Conservation (phyloP, 192 early-diverging fungal genomes). For the Entomortierella lignicola region DNA sequence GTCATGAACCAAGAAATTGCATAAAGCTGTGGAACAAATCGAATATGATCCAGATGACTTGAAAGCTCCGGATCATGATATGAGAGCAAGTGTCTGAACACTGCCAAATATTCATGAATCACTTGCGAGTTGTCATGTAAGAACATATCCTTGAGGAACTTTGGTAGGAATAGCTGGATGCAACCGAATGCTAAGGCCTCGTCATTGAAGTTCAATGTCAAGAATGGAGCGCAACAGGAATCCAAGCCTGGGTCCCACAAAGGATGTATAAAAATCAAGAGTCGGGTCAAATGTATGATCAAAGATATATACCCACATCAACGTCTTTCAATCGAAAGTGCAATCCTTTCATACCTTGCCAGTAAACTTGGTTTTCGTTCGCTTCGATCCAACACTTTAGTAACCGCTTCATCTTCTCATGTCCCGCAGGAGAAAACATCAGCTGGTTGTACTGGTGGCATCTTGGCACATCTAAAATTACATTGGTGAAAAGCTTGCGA, state of each 20-base stretch:
- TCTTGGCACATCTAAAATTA: slow-evolving; percentile 66
- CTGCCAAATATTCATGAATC: slow-evolving; percentile 75
- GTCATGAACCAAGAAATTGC: slow-evolving; percentile 90
- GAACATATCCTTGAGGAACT: slow-evolving; percentile 78
- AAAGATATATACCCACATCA: background rate
- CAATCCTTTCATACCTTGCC: slow-evolving; percentile 71
- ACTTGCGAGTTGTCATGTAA: slow-evolving; percentile 75
- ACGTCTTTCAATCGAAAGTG: background rate
- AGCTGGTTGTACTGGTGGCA: slow-evolving; percentile 77
- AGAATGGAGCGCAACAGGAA: slow-evolving; percentile 79
- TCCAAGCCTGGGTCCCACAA: too few relatives aligned
- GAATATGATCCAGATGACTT: slow-evolving; percentile 68
- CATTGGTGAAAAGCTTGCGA: background rate
- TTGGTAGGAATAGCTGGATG: slow-evolving; percentile 71
- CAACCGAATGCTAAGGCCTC: slow-evolving; percentile 79
- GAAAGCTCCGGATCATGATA: slow-evolving; percentile 83
- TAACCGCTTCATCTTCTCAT: slow-evolving; percentile 68
- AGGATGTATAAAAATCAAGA: too few relatives aligned
- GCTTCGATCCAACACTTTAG: slow-evolving; percentile 72
- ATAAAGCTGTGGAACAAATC: slow-evolving; percentile 77
- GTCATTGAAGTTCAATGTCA: slow-evolving; percentile 80
- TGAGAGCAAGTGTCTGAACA: slow-evolving; percentile 72
- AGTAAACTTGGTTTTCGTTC: slow-evolving; percentile 75
- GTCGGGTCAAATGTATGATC: background rate
- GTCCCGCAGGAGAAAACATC: slow-evolving; percentile 69